phyloP scores from a whole-genome alignment of 805 yeast species.

The Candida golubevii region DNA sequence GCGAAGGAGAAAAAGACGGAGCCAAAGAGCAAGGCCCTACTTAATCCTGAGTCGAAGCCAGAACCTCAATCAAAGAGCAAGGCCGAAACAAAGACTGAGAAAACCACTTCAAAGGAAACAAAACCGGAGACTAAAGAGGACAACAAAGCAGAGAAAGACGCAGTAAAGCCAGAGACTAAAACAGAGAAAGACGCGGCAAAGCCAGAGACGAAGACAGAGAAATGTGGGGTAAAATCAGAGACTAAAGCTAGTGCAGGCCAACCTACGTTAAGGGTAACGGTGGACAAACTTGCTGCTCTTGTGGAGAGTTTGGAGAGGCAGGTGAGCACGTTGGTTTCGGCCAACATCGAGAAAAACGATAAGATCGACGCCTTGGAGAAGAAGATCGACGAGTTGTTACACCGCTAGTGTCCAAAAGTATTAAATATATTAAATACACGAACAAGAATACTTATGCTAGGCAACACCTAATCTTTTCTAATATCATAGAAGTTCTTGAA shows the following conservation, averaged over 20 bases:
- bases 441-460: background rate
- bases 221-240: too few species aligned
- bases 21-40: slow-evolving; percentile 3
- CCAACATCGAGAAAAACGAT: slow-evolving; percentile 63
- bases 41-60: slow-evolving; percentile 11
- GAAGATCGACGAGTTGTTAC: slow-evolving; percentile 50
- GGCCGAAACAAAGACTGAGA: slow-evolving; percentile 7
- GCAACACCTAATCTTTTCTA: slow-evolving; percentile 20
- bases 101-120: slow-evolving; percentile 6
- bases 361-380: slow-evolving; percentile 54
- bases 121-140: slow-evolving; percentile 5
- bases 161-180: background rate
- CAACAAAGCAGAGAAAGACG: background rate
- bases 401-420: background rate
- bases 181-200: slow-evolving; percentile 2
- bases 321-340: slow-evolving; percentile 45
- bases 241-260: slow-evolving; percentile 3
- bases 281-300: slow-evolving; percentile 58
- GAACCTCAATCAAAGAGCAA: slow-evolving; percentile 17
- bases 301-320: slow-evolving; percentile 56
- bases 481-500: slow-evolving; percentile 72
- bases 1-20: background rate
- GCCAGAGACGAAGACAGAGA: background rate
- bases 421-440: background rate
- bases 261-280: slow-evolving; percentile 65